Base-by-base conservation (phyloP, 805 yeast species). In the Candida yuanshanica region DNA sequence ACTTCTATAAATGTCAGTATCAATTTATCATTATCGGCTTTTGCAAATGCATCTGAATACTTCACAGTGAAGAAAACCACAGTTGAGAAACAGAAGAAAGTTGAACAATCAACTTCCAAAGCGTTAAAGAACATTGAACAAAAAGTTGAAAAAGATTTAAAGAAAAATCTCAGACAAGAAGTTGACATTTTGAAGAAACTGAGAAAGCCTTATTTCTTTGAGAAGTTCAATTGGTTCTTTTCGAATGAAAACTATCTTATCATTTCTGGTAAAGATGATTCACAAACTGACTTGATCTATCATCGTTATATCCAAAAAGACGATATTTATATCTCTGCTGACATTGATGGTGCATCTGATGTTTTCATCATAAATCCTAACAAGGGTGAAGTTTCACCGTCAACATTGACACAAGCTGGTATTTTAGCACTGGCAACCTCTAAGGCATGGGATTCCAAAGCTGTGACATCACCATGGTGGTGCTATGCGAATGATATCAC, bases 171-270 rank as follows among this genome's bases (percentile, higher is more conserved):
- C 44, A 78, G 77, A 38, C 77, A 77, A 44, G 79, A 81, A 35
- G 72, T 71, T 38, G 70, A 70, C 36, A 69, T 69, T 5, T 60
- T 70, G 26, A 80, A 75, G 46, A 78, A 75, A 29, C 65, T 84
- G 24, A 73, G 97, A 36, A 69, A 75, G 5, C 88, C 87, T 36
- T 81, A 70, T 57, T 90, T 96, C 86, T 93, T 93, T 65, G 99
- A 93, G 58, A 93, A 91, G 61, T 91, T 82, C 60, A 79, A 72
- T 55, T 93, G 99, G 99, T 93, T 93, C 56, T 69, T 90, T n/a
- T 77, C 96, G 0, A 79, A 82, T 49, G 98, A 91, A 56, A 90
- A 93, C 0, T 89, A 84, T 55, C 64, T 93, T 37, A 84, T 95
- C 44, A 62, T 93, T 41, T 88, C 90, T 36, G 98, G 97, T 2